Conservation (phyloP, 306 rosid genomes). For the Abrus pulchellus region DNA sequence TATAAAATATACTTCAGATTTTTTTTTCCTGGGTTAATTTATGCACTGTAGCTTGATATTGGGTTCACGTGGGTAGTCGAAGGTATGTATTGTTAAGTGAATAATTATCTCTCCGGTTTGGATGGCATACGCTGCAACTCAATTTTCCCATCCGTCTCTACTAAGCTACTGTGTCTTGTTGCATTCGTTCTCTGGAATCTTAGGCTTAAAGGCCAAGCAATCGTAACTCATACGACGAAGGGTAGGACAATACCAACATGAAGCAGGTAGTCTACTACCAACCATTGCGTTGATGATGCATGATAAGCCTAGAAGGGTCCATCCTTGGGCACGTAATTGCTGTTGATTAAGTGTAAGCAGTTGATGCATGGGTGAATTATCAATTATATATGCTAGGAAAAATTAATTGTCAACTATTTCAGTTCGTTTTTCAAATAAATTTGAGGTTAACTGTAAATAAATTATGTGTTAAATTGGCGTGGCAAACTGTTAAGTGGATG, state of each 20-base stretch:
- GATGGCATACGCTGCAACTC: slow-evolving; percentile 18
- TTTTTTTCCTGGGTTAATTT: neutral
- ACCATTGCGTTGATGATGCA: slow-evolving; percentile 30
- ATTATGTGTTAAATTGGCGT: too few relatives aligned
- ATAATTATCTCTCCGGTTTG: neutral
- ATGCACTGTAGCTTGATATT: slow-evolving; percentile 21
- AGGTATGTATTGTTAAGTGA: slow-evolving; percentile 42
- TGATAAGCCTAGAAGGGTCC: slow-evolving; percentile 9
- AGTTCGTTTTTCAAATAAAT: neutral
- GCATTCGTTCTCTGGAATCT: slow-evolving; percentile 39
- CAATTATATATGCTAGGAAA: slow-evolving; percentile 8
- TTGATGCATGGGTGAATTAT: slow-evolving; percentile 14
- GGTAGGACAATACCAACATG: slow-evolving; percentile 28
- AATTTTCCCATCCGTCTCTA: slow-evolving; percentile 43
- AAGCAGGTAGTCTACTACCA: slow-evolving; percentile 22
- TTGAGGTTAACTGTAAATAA: neutral
- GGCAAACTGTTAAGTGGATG: neutral
- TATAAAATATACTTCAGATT: neutral
- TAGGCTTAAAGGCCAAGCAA: slow-evolving; percentile 67
- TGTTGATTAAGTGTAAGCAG: neutral
- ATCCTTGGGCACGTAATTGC: slow-evolving; percentile 1
- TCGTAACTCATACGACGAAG: slow-evolving; percentile 39
- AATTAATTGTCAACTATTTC: neutral
- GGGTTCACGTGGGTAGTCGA: slow-evolving; percentile 47
- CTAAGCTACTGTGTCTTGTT: slow-evolving; percentile 42